phyloP scores from a whole-genome alignment of 345 rosid species.

The Populus ilicifolia region DNA sequence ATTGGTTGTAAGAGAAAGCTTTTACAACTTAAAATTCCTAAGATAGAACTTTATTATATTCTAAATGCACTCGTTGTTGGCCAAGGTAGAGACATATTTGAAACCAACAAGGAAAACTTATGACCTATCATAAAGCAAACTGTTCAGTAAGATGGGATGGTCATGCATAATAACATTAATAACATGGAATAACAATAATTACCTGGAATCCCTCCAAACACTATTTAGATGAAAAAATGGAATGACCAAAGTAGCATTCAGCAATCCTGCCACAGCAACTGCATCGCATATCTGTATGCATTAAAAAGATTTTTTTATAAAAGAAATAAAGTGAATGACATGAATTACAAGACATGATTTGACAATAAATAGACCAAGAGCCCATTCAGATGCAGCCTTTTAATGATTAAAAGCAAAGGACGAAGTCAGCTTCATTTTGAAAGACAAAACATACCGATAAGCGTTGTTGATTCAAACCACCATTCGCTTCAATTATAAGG shows the following conservation, averaged over 20 bases:
- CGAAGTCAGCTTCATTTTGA: background rate
- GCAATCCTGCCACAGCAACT: conserved; percentile 94
- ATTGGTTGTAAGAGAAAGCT: background rate
- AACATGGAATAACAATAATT: conserved; percentile 22
- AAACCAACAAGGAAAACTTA: background rate
- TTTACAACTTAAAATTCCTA: background rate
- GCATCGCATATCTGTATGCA: conserved; percentile 80
- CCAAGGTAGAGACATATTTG: background rate
- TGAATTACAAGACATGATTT: background rate
- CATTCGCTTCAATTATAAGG: conserved; percentile 94
- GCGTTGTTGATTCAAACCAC: conserved; percentile 97
- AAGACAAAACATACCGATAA: conserved; percentile 63
- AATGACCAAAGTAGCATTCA: conserved; percentile 92
- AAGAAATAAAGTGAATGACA: background rate
- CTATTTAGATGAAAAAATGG: conserved; percentile 94
- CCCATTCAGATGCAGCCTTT: background rate
- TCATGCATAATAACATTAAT: background rate
- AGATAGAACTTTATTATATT: background rate
- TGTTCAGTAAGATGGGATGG: background rate
- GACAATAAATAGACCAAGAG: background rate
- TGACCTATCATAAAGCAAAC: background rate
- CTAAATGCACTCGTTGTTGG: background rate
- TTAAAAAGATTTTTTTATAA: background rate
- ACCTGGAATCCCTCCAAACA: conserved; percentile 99
- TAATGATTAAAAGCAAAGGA: background rate